Conservation (phyloP, 129 eudicot genomes). For the Flaveria robusta region DNA sequence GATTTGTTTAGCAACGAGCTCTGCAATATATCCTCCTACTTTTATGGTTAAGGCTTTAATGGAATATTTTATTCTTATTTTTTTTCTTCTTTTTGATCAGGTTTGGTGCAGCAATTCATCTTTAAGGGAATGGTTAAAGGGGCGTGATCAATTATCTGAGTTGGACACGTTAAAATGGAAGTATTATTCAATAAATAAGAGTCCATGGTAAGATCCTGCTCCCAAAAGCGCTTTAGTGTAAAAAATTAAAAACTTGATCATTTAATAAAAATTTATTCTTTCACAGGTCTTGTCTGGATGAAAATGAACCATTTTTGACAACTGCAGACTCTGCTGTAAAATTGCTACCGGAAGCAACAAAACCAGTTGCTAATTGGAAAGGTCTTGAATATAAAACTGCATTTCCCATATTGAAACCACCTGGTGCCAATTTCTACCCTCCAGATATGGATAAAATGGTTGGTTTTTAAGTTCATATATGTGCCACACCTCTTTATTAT, state of each 20-base stretch:
- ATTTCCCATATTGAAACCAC: conserved; percentile 76
- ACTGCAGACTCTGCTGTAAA: conserved; percentile 86
- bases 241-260: background rate
- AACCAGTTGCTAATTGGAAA: conserved; percentile 71
- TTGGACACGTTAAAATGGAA: conserved; percentile 76
- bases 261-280: background rate
- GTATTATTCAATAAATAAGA: conserved; percentile 77
- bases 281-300: conserved; percentile 80
- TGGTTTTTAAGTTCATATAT: background rate
- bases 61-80: conserved; percentile 1
- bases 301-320: conserved; percentile 82
- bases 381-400: conserved; percentile 84
- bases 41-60: background rate
- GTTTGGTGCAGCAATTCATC: conserved; percentile 86
- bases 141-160: conserved; percentile 51
- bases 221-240: background rate
- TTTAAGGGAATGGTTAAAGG: conserved; percentile 74
- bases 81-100: conserved; percentile 37
- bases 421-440: conserved; percentile 90
- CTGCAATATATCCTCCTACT: background rate
- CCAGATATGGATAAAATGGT: conserved; percentile 96
- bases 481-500: background rate
- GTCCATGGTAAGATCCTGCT: conserved; percentile 72
- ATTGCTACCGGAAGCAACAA: conserved; percentile 65
- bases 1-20: background rate